Evolutionary conservation across 129 eudicot species (phyloP), one percentile per base, ranked within the genome.

Genomic region (Kitagawia praeruptora): DNA sequence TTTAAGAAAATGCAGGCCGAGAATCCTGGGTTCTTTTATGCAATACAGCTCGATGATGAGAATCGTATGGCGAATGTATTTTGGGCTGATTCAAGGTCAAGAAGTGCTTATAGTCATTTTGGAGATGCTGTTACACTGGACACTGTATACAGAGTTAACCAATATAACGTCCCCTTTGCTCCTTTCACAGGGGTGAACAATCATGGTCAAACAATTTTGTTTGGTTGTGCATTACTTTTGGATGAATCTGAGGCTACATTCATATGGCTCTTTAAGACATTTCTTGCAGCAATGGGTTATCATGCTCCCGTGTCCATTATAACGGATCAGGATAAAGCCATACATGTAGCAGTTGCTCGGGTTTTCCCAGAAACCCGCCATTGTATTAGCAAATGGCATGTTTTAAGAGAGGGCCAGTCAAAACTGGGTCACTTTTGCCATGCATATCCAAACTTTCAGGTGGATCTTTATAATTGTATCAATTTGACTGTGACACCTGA

Each of bases 21-120:
- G 89, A 91, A 93, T 76, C 98, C 97, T 10, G 98, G 98, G 13
- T 93, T 93, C 87, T 93, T 85, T 83, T 93, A 93, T 45, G 98
- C 98, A 9, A 85, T 93, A 82, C 98, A 93, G 74, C 87, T 93
- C 21, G 98, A 93, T 76, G 95, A 93, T 53, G 97, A 93, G 80
- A 89, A 90, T 79, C 90, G 85, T 61, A 91, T 93, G 97, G 93
- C 93, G 63, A 93, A 91, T 76, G 93, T 88, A 74, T 93, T 93
- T 83, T 93, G 98, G 98, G 93, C 98, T 18, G 97, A 93, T 80
- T 90, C 97, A 75, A 91, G 95, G 85, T 93, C 98, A 45, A 93
- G 98, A 86, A 85, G 89, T 37, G 92, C 98, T 63, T 93, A 93
- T 73, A 83, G 84, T 83, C 91, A 93, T 88, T 91, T 93, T 83